Conservation (phyloP, 345 rosid species). For the Corchorus capsularis region DNA sequence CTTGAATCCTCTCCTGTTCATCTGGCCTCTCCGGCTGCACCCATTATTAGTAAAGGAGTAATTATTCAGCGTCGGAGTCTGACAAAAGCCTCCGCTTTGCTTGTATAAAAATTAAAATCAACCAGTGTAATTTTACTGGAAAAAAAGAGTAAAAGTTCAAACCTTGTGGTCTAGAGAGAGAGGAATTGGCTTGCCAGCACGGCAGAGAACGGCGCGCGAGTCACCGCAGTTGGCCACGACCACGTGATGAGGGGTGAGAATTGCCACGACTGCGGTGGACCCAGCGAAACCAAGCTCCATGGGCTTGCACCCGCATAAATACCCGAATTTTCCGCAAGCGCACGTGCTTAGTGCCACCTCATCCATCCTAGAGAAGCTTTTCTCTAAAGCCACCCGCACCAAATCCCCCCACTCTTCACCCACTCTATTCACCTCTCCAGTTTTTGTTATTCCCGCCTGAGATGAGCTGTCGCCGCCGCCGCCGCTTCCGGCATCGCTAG, state of each 20-base stretch:
- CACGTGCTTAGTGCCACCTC: conserved; percentile 28
- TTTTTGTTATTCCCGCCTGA: background rate
- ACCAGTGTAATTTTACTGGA: background rate
- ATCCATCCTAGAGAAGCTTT: conserved; percentile 39
- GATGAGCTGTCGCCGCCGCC: background rate
- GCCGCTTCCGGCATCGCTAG: background rate
- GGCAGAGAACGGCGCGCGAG: conserved; percentile 60
- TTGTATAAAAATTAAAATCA: background rate
- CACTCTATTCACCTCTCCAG: background rate
- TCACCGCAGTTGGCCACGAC: conserved; percentile 58
- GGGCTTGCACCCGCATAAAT: conserved; percentile 19
- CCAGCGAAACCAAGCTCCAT: conserved; percentile 27
- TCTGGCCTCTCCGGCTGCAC: conserved; percentile 33
- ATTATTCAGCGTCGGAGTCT: background rate
- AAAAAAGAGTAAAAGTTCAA: background rate
- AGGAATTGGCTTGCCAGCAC: conserved; percentile 41
- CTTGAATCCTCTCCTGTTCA: conserved; percentile 33
- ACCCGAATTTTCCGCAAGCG: conserved; percentile 11
- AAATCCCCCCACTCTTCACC: conserved; percentile 43
- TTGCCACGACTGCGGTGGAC: conserved; percentile 47
- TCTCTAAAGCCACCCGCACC: conserved; percentile 33
- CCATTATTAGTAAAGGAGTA: background rate
- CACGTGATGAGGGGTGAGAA: conserved; percentile 38
- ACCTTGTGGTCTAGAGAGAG: conserved; percentile 44
- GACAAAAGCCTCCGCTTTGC: background rate